These are phyloP conservation scores for Trichosanthes truncata DNA, from an alignment of 306 rosid genomes.

Conservation along the genomic window DNA sequence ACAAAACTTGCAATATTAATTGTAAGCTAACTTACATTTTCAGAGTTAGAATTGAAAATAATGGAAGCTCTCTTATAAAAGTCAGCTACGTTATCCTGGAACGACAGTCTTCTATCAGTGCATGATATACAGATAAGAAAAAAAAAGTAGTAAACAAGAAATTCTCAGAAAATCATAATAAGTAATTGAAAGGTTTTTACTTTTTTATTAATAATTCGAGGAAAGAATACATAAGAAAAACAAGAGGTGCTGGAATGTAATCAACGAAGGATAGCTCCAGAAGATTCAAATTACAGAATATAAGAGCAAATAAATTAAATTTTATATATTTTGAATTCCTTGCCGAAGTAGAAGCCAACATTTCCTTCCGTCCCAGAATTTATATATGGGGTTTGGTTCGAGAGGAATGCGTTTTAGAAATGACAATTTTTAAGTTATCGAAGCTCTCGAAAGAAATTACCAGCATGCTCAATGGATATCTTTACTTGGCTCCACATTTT, in stretches of 20 bases:
- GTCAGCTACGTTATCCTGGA: constrained; percentile 59
- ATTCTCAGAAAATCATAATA: not conserved
- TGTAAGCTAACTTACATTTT: constrained; percentile 44
- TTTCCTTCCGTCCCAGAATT: not conserved
- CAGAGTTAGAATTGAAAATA: constrained; percentile 47
- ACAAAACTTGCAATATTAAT: not conserved
- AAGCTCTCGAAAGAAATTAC: not conserved
- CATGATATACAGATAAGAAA: constrained; percentile 1
- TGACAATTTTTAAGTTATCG: not conserved
- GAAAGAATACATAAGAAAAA: not conserved
- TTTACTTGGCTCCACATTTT: not conserved
- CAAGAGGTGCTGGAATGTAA: not conserved
- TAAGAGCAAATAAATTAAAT: not conserved
- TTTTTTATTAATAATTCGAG: not conserved
- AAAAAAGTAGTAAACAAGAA: not conserved
- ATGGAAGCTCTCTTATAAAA: constrained; percentile 53
- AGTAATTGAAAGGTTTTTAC: not conserved
- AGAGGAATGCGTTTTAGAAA: not conserved
- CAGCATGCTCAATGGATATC: not conserved
- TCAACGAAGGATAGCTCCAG: not conserved
- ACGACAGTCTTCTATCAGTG: constrained; percentile 17
- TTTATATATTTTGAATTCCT: not conserved
- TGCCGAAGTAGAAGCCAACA: not conserved
- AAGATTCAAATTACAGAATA: not conserved
- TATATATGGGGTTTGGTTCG: not conserved